phyloP scores from a whole-genome alignment of 192 early-diverging fungal genomes.

The Gigaspora rosea region DNA sequence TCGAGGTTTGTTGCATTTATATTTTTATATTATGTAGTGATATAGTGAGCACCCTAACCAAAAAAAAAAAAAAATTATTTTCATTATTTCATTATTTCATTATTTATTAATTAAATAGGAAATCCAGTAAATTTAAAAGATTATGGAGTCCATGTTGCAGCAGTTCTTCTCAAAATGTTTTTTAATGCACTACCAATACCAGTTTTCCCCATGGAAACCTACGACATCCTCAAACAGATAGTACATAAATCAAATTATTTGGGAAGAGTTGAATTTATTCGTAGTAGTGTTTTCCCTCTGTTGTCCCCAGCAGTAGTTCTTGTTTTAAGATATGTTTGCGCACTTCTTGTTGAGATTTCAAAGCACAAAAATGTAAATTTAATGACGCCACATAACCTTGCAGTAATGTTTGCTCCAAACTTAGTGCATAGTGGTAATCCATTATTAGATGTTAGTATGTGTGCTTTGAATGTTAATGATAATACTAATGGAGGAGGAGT shows the following conservation, averaged over 20 bases:
- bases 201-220: constrained; percentile 65
- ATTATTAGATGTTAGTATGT: constrained; percentile 18
- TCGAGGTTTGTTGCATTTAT: not conserved
- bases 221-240: constrained; percentile 48
- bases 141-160: constrained; percentile 79
- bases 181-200: constrained; percentile 80
- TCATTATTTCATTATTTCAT: no score
- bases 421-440: constrained; percentile 56
- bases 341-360: constrained; percentile 71
- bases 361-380: constrained; percentile 67
- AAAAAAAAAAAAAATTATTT: no score
- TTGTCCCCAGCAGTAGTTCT: constrained; percentile 55
- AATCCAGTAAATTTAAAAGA: constrained; percentile 58
- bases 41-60: no score
- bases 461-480: constrained; percentile 7
- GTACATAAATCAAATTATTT: constrained; percentile 33
- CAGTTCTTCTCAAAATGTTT: constrained; percentile 81
- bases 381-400: constrained; percentile 84
- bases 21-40: no score
- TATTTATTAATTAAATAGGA: constrained; percentile 10
- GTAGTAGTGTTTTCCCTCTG: constrained; percentile 34
- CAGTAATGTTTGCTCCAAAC: constrained; percentile 87
- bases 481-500: constrained; percentile 13
- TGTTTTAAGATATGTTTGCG: constrained; percentile 65
- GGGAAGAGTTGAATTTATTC: constrained; percentile 48